Percentiles rank a stretch among this genome's conserved stretches.
Conservation (phyloP, 257 asterid species). For the Solanum etuberosum region DNA sequence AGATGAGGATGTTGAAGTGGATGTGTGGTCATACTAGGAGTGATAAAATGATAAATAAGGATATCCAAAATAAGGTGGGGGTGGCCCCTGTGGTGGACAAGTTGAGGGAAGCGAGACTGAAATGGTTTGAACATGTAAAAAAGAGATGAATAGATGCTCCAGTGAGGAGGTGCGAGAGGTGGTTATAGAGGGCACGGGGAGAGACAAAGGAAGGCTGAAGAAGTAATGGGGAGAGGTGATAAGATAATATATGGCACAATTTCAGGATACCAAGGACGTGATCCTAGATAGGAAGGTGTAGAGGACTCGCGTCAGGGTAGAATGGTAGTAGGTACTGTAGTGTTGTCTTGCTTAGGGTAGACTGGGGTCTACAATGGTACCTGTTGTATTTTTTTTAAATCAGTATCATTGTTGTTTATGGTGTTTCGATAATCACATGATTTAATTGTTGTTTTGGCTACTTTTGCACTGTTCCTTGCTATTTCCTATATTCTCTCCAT, state of each 20-base stretch:
- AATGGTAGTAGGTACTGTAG: background rate
- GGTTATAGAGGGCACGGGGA: background rate
- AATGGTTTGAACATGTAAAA: background rate
- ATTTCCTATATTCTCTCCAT: no score
- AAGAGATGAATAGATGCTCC: background rate
- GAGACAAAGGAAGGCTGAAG: background rate
- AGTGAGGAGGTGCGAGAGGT: background rate
- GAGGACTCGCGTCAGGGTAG: background rate
- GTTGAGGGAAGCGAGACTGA: background rate
- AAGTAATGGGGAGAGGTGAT: background rate
- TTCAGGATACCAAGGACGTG: background rate
- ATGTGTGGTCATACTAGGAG: background rate
- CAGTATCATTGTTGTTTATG: background rate
- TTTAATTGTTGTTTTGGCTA: background rate
- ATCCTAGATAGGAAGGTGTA: background rate
- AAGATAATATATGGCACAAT: background rate
- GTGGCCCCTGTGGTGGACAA: background rate
- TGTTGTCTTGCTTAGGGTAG: background rate
- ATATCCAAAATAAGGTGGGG: background rate
- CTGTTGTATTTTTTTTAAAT: background rate
- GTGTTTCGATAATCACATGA: background rate
- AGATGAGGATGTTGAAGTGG: background rate
- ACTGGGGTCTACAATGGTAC: background rate
- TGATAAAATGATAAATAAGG: background rate
- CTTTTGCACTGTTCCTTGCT: no score